Percentiles rank a stretch among this genome's conserved stretches.
Evolutionary conservation across 2,329 filamentous ascomycete genomes (phyloP).

Genomic region (Sporothrix curviconia): DNA sequence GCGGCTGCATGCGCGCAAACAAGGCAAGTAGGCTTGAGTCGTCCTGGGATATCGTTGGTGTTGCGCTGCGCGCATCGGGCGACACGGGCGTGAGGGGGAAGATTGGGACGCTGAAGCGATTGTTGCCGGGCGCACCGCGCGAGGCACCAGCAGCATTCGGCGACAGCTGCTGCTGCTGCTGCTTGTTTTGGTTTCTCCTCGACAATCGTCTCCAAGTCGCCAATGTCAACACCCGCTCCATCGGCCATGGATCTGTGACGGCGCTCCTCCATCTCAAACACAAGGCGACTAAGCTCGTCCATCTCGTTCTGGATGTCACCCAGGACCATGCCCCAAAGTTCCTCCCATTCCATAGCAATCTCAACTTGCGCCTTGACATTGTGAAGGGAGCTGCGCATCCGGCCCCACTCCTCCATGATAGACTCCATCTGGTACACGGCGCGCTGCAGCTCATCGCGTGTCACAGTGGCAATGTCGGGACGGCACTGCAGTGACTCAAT

Average conservation of each 20-base stretch:
- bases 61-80: conserved; percentile 32
- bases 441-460: conserved; percentile 61
- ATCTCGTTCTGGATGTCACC: conserved; percentile 88
- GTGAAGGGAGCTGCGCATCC: conserved; percentile 70
- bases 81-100: conserved; percentile 58
- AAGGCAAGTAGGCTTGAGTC: conserved; percentile 83
- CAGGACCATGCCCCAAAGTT: conserved; percentile 88
- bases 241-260: conserved; percentile 69
- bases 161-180: conserved; percentile 3
- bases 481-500: conserved; percentile 85
- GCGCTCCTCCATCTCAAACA: conserved; percentile 98
- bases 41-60: conserved; percentile 59
- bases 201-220: conserved; percentile 85
- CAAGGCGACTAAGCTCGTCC: conserved; percentile 53
- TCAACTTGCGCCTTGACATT: conserved; percentile 86
- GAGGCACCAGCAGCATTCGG: conserved; percentile 23
- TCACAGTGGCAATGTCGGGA: conserved; percentile 65
- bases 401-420: conserved; percentile 77
- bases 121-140: conserved; percentile 42
- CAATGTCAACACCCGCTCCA: conserved; percentile 64
- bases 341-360: conserved; percentile 98
- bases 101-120: conserved; percentile 61
- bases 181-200: conserved; percentile 60
- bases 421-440: conserved; percentile 86
- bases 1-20: conserved; percentile 90